Conservation (phyloP, 2,329 filamentous ascomycete genomes). For the Aciculosporium take region DNA sequence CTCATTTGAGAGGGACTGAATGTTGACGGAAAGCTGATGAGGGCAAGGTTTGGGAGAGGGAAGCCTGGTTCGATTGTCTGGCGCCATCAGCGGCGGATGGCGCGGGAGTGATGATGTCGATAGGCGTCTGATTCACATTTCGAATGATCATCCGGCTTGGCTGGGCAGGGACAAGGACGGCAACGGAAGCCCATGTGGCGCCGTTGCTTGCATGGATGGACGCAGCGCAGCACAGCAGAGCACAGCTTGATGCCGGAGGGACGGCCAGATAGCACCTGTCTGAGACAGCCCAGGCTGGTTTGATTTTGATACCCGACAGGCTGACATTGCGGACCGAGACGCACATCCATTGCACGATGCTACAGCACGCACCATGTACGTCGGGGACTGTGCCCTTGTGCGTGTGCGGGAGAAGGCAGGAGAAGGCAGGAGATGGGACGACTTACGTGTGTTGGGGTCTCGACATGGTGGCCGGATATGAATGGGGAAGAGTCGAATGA, state of each 20-base stretch:
- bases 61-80: background rate
- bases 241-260: too few species aligned
- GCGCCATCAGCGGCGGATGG: too few species aligned
- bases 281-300: conserved; percentile 11
- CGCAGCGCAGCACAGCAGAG: too few species aligned
- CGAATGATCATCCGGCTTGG: too few species aligned
- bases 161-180: conserved; percentile 1
- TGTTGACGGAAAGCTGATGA: background rate
- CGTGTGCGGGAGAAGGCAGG: conserved; percentile 5
- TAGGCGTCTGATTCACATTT: background rate
- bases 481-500: background rate
- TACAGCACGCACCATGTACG: too few species aligned
- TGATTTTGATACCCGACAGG: conserved; percentile 10
- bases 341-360: too few species aligned
- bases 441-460: conserved; percentile 23
- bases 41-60: background rate
- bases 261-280: conserved; percentile 4
- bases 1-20: conserved; percentile 12
- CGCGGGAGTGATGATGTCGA: background rate
- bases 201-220: too few species aligned
- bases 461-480: conserved; percentile 12
- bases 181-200: conserved; percentile 6
- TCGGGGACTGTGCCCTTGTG: too few species aligned
- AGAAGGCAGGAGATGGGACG: conserved; percentile 5
- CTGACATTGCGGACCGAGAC: conserved; percentile 2